Evolutionary conservation across 768 basidiomycete species (phyloP).

Genomic region (Hypholoma fasciculare): DNA sequence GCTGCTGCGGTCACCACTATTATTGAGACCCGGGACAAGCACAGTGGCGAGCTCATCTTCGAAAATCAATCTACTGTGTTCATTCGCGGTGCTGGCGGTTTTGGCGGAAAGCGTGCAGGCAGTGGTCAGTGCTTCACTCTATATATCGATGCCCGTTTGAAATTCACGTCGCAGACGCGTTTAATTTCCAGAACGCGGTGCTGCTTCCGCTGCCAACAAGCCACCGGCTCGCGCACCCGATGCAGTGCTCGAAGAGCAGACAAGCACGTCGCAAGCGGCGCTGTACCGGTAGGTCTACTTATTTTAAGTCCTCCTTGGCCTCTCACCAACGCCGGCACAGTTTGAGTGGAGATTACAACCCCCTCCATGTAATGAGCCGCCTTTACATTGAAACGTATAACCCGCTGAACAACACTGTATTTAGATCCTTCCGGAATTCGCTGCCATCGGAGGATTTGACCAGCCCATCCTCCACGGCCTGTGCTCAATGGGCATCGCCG

Average conservation of each 20-base stretch:
- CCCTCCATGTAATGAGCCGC: constrained; percentile 63
- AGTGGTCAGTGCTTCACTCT: constrained; percentile 49
- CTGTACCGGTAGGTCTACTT: constrained; percentile 73
- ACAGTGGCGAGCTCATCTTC: constrained; percentile 77
- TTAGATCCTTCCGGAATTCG: constrained; percentile 91
- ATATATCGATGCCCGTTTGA: neutral
- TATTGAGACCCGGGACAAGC: constrained; percentile 79
- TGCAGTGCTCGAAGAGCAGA: constrained; percentile 87
- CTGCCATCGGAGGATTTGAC: constrained; percentile 93
- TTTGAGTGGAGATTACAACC: constrained; percentile 90
- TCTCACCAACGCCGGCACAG: constrained; percentile 32
- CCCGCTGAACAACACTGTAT: neutral
- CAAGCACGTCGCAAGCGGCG: constrained; percentile 78
- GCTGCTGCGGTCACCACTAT: constrained; percentile 85
- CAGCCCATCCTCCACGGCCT: constrained; percentile 88
- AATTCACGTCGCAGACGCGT: no score
- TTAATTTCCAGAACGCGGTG: constrained; percentile 72
- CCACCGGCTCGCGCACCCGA: constrained; percentile 87
- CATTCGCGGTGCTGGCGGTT: constrained; percentile 93
- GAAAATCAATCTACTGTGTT: constrained; percentile 93
- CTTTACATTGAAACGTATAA: neutral
- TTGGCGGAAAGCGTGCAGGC: constrained; percentile 87
- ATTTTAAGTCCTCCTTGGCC: neutral
- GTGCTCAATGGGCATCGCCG: constrained; percentile 90
- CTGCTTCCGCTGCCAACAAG: constrained; percentile 79